Conservation (phyloP, 2,329 filamentous ascomycete species). For the Pseudogymnoascus sp. region DNA sequence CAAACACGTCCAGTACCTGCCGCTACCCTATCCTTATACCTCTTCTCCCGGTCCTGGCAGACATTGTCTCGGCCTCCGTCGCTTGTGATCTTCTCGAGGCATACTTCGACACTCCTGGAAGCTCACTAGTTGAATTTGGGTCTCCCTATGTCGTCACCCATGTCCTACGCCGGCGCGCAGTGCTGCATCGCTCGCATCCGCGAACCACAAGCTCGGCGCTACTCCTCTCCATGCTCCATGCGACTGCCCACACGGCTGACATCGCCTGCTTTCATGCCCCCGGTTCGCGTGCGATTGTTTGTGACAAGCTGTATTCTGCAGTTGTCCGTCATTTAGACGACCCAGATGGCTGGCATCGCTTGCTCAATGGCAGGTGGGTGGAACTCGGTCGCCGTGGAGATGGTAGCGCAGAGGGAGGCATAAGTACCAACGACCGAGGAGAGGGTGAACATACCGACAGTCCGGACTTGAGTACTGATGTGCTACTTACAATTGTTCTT, state of each 20-base stretch:
- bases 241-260: slow-evolving; percentile 39
- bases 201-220: slow-evolving; percentile 37
- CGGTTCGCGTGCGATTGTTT: slow-evolving; percentile 27
- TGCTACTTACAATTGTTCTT: slow-evolving; percentile 36
- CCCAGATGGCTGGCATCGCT: slow-evolving; percentile 6
- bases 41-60: slow-evolving; percentile 32
- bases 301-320: neutral
- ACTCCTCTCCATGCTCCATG: slow-evolving; percentile 40
- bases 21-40: slow-evolving; percentile 36
- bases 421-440: neutral
- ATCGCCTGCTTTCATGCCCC: slow-evolving; percentile 34
- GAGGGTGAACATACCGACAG: neutral
- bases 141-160: slow-evolving; percentile 41
- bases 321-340: neutral
- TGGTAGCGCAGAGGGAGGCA: neutral
- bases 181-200: slow-evolving; percentile 34
- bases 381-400: neutral
- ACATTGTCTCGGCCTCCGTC: slow-evolving; percentile 33
- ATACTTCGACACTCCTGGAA: slow-evolving; percentile 38
- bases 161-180: slow-evolving; percentile 38
- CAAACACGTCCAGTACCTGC: slow-evolving; percentile 26
- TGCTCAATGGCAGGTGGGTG: slow-evolving; percentile 3
- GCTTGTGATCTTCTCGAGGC: slow-evolving; percentile 41
- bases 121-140: slow-evolving; percentile 35
- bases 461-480: slow-evolving; percentile 29